phyloP scores from a whole-genome alignment of 2,329 filamentous ascomycete species.

The Conoideocrella luteorostrata region DNA sequence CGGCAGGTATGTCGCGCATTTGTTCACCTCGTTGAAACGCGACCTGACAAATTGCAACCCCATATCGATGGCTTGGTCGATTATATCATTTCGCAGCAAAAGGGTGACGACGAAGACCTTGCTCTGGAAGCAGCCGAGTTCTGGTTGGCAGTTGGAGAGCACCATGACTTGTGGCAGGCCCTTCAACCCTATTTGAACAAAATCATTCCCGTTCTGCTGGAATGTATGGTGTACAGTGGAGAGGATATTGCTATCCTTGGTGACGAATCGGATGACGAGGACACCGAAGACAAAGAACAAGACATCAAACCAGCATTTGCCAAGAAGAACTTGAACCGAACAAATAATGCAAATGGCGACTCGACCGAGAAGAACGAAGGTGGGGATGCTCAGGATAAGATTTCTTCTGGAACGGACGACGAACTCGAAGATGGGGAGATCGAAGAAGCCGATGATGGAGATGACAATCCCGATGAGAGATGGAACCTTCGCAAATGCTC shows the following conservation, averaged over 20 bases:
- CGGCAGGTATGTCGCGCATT: conserved; percentile 91
- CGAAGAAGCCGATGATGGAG: conserved; percentile 66
- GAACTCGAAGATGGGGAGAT: conserved; percentile 86
- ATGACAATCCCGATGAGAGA: conserved; percentile 81
- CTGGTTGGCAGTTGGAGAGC: conserved; percentile 90
- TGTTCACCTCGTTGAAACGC: conserved; percentile 82
- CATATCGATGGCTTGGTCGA: conserved; percentile 84
- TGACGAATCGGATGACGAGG: conserved; percentile 80
- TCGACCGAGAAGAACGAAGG: conserved; percentile 1
- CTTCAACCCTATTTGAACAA: conserved; percentile 72
- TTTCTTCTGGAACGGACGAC: conserved; percentile 57
- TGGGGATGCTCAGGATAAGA: conserved; percentile 44
- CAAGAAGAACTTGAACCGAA: conserved; percentile 55
- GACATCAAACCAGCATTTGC: conserved; percentile 93
- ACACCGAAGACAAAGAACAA: conserved; percentile 81
- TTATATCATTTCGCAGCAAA: conserved; percentile 87
- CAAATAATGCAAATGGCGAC: conserved; percentile 49
- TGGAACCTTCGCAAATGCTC: conserved; percentile 98
- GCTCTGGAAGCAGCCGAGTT: conserved; percentile 95
- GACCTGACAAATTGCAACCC: conserved; percentile 83
- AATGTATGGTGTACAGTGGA: conserved; percentile 94
- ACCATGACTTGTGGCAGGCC: conserved; percentile 68
- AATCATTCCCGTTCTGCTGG: conserved; percentile 83
- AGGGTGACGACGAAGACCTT: conserved; percentile 79
- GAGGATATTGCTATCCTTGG: conserved; percentile 86